Evolutionary conservation across 352 stramenopile genomes (phyloP), one percentile per base, ranked within the genome.

Genomic region (Pythium brassicae): DNA sequence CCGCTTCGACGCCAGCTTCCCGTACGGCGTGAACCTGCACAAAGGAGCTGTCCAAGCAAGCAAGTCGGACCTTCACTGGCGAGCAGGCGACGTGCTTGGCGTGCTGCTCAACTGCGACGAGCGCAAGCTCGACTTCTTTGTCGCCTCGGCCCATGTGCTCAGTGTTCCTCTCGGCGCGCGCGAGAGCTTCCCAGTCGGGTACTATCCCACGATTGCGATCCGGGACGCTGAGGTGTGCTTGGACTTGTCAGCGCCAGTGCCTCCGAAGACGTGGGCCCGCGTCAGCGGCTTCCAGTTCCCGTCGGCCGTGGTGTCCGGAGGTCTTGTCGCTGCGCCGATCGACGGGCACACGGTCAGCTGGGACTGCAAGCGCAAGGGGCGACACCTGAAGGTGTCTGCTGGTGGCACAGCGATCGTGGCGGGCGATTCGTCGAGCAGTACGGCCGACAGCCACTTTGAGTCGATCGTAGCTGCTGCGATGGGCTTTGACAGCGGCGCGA

Each of bases 51-150:
- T 15, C 27, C 61, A 54, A 29, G 46, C 26, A 0, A 54, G 48
- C 40, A 26, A 62, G 29, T 45, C 35, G 2, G 57, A 57, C 22
- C 52, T 83, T 57, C 63, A 57, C 14, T 87, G 71, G 66, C 65
- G 71, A 55, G 27, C 57, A 15, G 44, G 59, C 12, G 57, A 74
- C 35, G 60, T 70, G 10, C 62, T 92, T 46, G 79, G 79, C 0
- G 72, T 89, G 22, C 43, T 92, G 6, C 52, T 90, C 14, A 76
- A 84, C 61, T 90, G 78, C 51, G 78, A 87, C 26, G 71, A 79
- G 40, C 72, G 67, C 14, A 75, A 75, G 56, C 42, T 95, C 23
- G 80, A 87, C 49, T 85, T 87, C 56, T 95, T 77, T 50, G 63
- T 65, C 10, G 62, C 56, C 6, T 40, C 42, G 23, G 84, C 71